These are phyloP conservation scores for Boletellus sp. DNA, from an alignment of 768 basidiomycete species.

Conservation along the genomic window DNA sequence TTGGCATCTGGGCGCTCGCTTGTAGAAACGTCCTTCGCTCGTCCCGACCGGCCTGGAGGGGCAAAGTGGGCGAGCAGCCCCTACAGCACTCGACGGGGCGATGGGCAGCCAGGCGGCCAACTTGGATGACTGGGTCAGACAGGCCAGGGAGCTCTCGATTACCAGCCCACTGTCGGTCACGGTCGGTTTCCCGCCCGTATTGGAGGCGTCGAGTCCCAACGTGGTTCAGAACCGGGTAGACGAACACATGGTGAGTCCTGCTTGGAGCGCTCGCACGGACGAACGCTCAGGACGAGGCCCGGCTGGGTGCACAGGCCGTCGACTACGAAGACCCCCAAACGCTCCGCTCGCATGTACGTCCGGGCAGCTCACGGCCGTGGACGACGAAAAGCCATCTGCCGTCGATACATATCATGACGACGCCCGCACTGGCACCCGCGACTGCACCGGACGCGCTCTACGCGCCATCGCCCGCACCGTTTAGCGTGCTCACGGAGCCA, in stretches of 20 bases:
- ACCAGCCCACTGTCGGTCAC: conserved; percentile 21
- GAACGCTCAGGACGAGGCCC: conserved; percentile 7
- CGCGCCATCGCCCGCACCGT: conserved; percentile 16
- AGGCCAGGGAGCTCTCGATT: conserved; percentile 64
- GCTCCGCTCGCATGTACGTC: conserved; percentile 10
- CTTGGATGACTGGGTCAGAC: conserved; percentile 75
- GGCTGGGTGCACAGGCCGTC: conserved; percentile 15
- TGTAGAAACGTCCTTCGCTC: conserved; percentile 59
- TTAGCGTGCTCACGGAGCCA: conserved; percentile 26
- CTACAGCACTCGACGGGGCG: conserved; percentile 15
- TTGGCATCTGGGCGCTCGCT: not conserved
- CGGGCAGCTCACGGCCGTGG: conserved; percentile 11
- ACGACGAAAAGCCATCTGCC: conserved; percentile 18
- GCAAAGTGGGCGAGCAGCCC: conserved; percentile 29
- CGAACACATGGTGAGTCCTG: conserved; percentile 43
- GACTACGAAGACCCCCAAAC: conserved; percentile 20
- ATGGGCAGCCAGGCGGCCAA: conserved; percentile 33
- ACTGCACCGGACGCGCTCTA: conserved; percentile 1
- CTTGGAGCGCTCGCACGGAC: not conserved
- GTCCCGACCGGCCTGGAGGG: conserved; percentile 29
- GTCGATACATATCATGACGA: conserved; percentile 26
- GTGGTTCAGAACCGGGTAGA: conserved; percentile 30
- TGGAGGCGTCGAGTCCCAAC: not conserved
- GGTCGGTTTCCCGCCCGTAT: conserved; percentile 7
- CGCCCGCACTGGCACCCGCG: not conserved